Percentiles rank a stretch among this genome's conserved stretches.
Conservation (phyloP, 495 filamentous ascomycete genomes). For the Talaromyces trachyspermus region DNA sequence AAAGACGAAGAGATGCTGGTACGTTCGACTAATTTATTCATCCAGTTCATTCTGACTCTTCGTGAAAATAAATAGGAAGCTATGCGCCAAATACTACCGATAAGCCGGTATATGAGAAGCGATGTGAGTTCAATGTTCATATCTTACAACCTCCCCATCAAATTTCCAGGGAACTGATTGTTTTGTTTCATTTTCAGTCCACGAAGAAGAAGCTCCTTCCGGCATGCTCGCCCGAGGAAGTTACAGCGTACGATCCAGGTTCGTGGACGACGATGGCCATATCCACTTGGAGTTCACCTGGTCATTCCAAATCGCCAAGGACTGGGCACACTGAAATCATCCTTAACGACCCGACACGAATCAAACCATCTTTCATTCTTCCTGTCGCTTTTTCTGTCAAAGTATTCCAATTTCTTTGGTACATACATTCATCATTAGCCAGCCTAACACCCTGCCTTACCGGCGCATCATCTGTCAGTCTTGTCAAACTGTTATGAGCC, state of each 20-base stretch:
- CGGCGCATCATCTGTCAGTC: too few species aligned
- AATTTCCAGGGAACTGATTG: background rate
- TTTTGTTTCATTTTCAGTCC: constrained; percentile 49
- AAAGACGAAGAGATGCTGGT: constrained; percentile 98
- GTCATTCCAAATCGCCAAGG: constrained; percentile 90
- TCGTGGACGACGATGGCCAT: constrained; percentile 87
- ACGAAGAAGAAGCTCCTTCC: constrained; percentile 78
- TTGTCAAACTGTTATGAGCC: too few species aligned
- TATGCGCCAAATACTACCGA: constrained; percentile 84
- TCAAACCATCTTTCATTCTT: too few species aligned
- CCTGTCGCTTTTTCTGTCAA: too few species aligned
- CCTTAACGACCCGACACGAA: too few species aligned
- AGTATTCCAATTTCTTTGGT: too few species aligned
- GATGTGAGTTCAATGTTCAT: too few species aligned
- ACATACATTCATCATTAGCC: too few species aligned
- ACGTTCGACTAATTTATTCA: constrained; percentile 36
- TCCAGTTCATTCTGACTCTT: too few species aligned
- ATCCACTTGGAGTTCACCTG: constrained; percentile 85
- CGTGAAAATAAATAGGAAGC: too few species aligned
- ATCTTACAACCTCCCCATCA: too few species aligned
- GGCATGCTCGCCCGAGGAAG: constrained; percentile 81
- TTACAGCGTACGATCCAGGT: constrained; percentile 79
- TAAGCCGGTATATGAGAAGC: constrained; percentile 78
- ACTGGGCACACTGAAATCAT: constrained; percentile 62
- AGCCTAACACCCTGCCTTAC: too few species aligned